Percentiles rank a stretch among this genome's conserved stretches.
Conservation (phyloP, 1,284 basidiomycete genomes). For the Hypsizygus ulmarius region DNA sequence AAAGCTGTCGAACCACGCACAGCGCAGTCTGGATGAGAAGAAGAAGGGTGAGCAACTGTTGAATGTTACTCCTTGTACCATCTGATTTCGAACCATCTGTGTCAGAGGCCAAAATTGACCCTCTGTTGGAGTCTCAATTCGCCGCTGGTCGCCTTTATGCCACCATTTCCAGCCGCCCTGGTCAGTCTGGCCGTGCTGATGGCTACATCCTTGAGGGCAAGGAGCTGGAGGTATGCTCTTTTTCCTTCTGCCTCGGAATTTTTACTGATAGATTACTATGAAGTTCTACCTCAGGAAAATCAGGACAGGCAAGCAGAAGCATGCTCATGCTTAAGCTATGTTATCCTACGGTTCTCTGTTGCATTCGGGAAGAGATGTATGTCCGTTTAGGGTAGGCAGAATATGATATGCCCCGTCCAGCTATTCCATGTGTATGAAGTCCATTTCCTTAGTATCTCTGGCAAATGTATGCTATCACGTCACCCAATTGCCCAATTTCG, state of each 20-base stretch:
- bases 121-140: slow-evolving; percentile 83
- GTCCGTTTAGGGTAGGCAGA: slow-evolving; percentile 11
- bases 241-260: slow-evolving; percentile 8
- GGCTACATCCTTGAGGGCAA: slow-evolving; percentile 96
- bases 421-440: slow-evolving; percentile 11
- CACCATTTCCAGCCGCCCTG: slow-evolving; percentile 86
- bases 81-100: not conserved
- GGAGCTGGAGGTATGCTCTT: slow-evolving; percentile 79
- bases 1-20: slow-evolving; percentile 88
- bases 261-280: slow-evolving; percentile 6
- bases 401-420: slow-evolving; percentile 14
- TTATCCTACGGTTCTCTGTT: slow-evolving; percentile 3
- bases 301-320: slow-evolving; percentile 92
- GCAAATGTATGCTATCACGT: not conserved
- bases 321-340: slow-evolving; percentile 53
- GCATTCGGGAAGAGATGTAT: not conserved
- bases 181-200: slow-evolving; percentile 91
- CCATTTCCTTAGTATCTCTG: not conserved
- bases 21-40: slow-evolving; percentile 82
- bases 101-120: slow-evolving; percentile 85
- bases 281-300: slow-evolving; percentile 94
- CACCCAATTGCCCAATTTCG: no score
- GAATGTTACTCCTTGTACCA: not conserved
- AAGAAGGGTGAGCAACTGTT: slow-evolving; percentile 66
- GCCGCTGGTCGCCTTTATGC: slow-evolving; percentile 89